Evolutionary conservation across 768 basidiomycete species (phyloP), one percentile per base, ranked within the genome.

Genomic region (Phanerochaete sordida): DNA sequence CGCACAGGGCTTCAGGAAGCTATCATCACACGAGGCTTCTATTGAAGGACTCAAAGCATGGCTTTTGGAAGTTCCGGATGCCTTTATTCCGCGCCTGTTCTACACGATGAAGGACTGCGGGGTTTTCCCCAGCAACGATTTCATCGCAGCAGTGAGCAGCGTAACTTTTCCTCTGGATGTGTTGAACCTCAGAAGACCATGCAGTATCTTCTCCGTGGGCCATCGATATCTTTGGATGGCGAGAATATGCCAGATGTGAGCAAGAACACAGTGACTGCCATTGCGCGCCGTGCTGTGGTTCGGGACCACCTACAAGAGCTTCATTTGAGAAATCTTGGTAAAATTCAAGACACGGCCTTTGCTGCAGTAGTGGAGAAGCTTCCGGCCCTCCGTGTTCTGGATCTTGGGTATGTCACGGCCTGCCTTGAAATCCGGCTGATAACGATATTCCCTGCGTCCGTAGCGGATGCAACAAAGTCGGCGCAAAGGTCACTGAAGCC

Each of bases 391-490:
- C 76, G 74, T 39, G 68, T 76, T 2, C 73, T 90, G 15, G 75
- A 79, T 21, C 75, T 90, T 61, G 75, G 85, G 88, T 88, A 74
- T 68, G 53, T 27, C 7, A n/a, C 21, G 13, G 2, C 23, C 39
- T 26, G 5, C 6, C n/a, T 12, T 28, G 27, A 19, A 37, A 15
- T n/a, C n/a, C 3, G n/a, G 30, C 37, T 30, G 30, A 49, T 19
- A 24, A n/a, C 51, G 28, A 23, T 19, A 44, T 2, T 43, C 16
- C 13, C 3, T 46, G n/a, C 56, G 54, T 31, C 43, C 58, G 28
- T 66, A 90, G 88, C 3, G 85, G 83, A 24, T 88, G 86, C 66
- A 74, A 79, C 11, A 84, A 83, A 67, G 86, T 83, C 12, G 80
- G 81, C 6, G 60, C 76, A 3, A 75, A 78, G 63, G 82, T 86